Base-by-base conservation (phyloP, 106 monocot species). In the Dioscorea zingiberensis region DNA sequence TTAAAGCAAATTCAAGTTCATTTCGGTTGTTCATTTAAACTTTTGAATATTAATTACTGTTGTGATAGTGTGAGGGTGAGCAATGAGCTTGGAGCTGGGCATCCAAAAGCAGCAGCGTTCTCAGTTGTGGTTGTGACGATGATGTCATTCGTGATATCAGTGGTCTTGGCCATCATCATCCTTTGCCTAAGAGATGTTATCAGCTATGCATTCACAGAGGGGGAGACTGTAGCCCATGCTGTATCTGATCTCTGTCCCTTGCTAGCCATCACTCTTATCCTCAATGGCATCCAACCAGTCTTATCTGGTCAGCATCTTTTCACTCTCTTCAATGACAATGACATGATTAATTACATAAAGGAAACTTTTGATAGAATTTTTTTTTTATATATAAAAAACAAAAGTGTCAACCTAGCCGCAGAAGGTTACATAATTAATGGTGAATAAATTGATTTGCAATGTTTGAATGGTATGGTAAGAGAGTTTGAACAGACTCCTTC, bases 41-140 rank as follows among this genome's bases (percentile, higher is more conserved):
- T n/a, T n/a, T n/a, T n/a, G n/a, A n/a, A n/a, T n/a, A n/a, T n/a
- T n/a, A n/a, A n/a, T n/a, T n/a, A n/a, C n/a, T n/a, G n/a, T n/a
- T n/a, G n/a, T n/a, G n/a, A n/a, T n/a, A 94, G 94, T 55, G 90
- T 94, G 25, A 75, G 94, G 32, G 90, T 90, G 44, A 90, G 94
- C 78, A 94, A 94, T 19, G 90, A 94, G 74, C 75, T 94, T 15
- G 94, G 94, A 3, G 94, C 84, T 0, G 84, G 90, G 2, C 72
- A 94, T 70, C 94, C 94, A 0, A 87, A 87, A 21, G 65, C 94
- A 25, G 87, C 94, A 0, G 81, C 75, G 4, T 94, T 94, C 62
- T 90, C 90, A 2, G 94, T 94, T 12, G 59, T 80, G 51, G 84
- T 87, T 27, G 94, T 90, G 73, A 94, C 87, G 3, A 11, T 19